A percentile compares a stretch with the other conserved stretches of the same genome.
Conservation (phyloP, 2,329 filamentous ascomycete genomes). For the Thielaviopsis populi region DNA sequence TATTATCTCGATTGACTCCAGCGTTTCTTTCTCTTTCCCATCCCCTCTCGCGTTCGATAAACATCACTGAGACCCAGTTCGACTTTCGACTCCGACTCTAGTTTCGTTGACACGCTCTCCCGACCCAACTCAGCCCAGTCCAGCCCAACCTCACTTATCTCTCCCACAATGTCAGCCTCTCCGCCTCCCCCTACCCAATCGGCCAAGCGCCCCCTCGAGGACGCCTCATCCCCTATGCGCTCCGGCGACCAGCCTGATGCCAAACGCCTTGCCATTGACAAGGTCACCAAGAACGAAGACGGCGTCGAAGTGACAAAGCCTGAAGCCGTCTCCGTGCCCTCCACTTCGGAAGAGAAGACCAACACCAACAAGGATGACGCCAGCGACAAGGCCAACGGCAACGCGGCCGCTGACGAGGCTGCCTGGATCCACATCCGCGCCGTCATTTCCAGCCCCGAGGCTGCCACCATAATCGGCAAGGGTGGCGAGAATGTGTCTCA, state of each 20-base stretch:
- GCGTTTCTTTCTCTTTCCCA: background rate
- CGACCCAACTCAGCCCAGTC: background rate
- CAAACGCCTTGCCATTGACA: conserved; percentile 91
- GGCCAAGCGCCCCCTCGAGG: conserved; percentile 87
- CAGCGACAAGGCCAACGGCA: conserved; percentile 27
- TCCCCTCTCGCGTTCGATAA: background rate
- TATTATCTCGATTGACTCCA: conserved; percentile 9
- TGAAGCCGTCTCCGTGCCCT: conserved; percentile 25
- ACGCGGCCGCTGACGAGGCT: conserved; percentile 65
- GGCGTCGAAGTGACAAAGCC: conserved; percentile 33
- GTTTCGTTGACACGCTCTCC: background rate
- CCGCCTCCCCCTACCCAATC: conserved; percentile 51
- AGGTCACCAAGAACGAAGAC: conserved; percentile 58
- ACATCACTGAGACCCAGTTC: background rate
- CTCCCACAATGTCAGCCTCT: conserved; percentile 57
- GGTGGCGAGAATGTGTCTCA: conserved; percentile 97
- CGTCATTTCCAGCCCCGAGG: conserved; percentile 93
- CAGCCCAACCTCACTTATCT: background rate
- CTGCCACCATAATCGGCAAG: conserved; percentile 95
- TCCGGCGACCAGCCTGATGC: conserved; percentile 89
- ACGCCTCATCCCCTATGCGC: conserved; percentile 90
- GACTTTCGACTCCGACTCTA: background rate
- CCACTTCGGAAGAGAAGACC: conserved; percentile 31
- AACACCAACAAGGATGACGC: conserved; percentile 36
- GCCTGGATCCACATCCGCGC: conserved; percentile 95